Conservation (phyloP, 2,329 filamentous ascomycete genomes). For the Curvularia sp. region DNA sequence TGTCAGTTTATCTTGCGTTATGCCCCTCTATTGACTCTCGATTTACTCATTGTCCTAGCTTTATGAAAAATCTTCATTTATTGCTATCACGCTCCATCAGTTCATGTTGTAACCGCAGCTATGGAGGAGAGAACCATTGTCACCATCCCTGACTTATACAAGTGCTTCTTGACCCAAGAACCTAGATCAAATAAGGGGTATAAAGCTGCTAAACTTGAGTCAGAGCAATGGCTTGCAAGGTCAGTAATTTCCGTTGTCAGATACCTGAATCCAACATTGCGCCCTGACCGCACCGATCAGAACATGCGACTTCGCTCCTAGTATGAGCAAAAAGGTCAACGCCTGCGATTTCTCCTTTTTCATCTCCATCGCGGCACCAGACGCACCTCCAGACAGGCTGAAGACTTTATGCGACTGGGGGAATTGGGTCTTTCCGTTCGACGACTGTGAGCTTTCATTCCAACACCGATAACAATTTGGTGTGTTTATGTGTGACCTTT, state of each 20-base stretch:
- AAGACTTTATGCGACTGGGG: slow-evolving; percentile 3
- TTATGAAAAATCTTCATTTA: neutral
- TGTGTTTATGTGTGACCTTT: neutral
- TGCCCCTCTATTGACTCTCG: neutral
- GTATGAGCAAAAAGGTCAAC: slow-evolving; percentile 3
- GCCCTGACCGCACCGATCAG: neutral
- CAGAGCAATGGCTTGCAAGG: slow-evolving; percentile 3
- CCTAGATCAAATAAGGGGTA: neutral
- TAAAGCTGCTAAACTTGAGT: slow-evolving; percentile 1
- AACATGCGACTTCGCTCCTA: slow-evolving; percentile 4
- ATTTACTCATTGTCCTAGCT: neutral
- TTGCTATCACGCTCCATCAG: neutral
- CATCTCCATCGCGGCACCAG: neutral
- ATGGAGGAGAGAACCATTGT: slow-evolving; percentile 1
- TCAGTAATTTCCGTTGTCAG: neutral
- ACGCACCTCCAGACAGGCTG: slow-evolving; percentile 2
- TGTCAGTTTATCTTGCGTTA: neutral
- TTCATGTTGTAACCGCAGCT: neutral
- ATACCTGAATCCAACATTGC: neutral
- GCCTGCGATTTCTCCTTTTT: slow-evolving; percentile 2
- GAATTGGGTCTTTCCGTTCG: slow-evolving; percentile 3
- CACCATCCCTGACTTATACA: neutral
- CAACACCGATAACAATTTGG: neutral
- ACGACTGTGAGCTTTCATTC: slow-evolving; percentile 3
- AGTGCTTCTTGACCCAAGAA: slow-evolving; percentile 1